Evolutionary conservation across 164 flowering plant genomes (phyloP), one percentile per base, ranked within the genome.

Genomic region (Brasenia schreberi): DNA sequence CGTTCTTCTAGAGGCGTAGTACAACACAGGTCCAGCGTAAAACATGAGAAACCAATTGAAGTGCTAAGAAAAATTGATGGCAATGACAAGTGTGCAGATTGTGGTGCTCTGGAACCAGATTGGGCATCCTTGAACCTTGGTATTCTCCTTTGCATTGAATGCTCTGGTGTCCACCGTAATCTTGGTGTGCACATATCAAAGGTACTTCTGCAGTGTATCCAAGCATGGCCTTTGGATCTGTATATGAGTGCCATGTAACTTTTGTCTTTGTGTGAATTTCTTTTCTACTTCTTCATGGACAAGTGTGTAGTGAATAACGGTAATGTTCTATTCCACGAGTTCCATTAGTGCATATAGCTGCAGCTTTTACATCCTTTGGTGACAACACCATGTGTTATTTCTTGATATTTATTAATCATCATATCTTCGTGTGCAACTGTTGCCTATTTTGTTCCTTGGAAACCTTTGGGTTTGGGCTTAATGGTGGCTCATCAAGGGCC

Each of bases 61-160:
- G 76, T 83, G 5, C 71, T 94, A 74, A 81, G 82, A 69, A 88
- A 71, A 76, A 86, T 94, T 5, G 72, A 82, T 70, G 99, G 99
- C 19, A 94, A 94, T 79, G 96, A 94, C 67, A 87, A 76, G 78
- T 94, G 99, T 77, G 99, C 97, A 62, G 99, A 94, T 81, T 94
- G 99, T 83, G 94, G 97, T 73, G 92, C 96, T 43, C 72, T 86
- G 59, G 97, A 88, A 73, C 99, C 99, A 42, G 99, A 94, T 67
- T 94, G 99, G 99, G 97, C 99, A 66, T 94, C 99, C 39, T 76
- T 94, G 66, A 94, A 94, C 80, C 96, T 94, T 64, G 99, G 99
- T 2, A 83, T 94, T 75, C 96, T 94, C 66, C 81, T 94, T 63
- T 94, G 99, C 79, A 94, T 94, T 64, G 99, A 94, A 67, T 94